Percentiles rank a stretch among this genome's conserved stretches.
phyloP scores from a whole-genome alignment of 257 asterid genomes.

The Euphrasia confusa region DNA sequence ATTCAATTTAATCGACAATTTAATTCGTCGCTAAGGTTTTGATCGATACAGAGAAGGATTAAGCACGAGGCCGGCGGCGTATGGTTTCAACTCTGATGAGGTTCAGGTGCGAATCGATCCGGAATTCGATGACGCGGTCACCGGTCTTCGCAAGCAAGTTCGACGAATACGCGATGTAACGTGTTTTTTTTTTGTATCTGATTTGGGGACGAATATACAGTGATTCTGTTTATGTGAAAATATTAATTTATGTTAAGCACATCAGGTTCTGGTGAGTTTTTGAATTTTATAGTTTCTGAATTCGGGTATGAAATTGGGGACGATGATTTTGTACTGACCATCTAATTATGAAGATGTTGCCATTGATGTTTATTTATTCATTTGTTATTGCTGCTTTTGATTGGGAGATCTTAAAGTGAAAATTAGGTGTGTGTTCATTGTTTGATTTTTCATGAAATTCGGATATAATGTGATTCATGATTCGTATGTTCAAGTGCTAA shows the following conservation, averaged over 20 bases:
- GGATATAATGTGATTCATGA: neutral
- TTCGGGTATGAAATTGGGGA: neutral
- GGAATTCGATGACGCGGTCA: constrained; percentile 74
- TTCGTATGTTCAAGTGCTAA: no score
- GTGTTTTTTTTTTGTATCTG: neutral
- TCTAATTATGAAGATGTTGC: neutral
- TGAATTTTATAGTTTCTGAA: neutral
- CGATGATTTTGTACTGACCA: neutral
- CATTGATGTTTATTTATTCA: neutral
- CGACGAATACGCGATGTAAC: constrained; percentile 63
- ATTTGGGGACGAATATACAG: neutral
- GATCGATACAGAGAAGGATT: constrained; percentile 56
- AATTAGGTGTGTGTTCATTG: neutral
- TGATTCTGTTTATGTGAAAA: neutral
- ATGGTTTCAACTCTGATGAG: constrained; percentile 67
- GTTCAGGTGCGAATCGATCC: constrained; percentile 87
- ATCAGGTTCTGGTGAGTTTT: neutral
- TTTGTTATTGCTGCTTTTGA: neutral
- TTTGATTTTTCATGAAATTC: neutral
- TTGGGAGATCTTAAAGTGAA: neutral
- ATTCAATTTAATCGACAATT: neutral
- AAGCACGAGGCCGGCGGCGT: constrained; percentile 75
- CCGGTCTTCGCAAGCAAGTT: constrained; percentile 89
- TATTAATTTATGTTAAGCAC: neutral
- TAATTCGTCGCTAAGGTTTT: neutral